phyloP scores from a whole-genome alignment of 2,329 filamentous ascomycete genomes.

The Canariomyces notabilis region DNA sequence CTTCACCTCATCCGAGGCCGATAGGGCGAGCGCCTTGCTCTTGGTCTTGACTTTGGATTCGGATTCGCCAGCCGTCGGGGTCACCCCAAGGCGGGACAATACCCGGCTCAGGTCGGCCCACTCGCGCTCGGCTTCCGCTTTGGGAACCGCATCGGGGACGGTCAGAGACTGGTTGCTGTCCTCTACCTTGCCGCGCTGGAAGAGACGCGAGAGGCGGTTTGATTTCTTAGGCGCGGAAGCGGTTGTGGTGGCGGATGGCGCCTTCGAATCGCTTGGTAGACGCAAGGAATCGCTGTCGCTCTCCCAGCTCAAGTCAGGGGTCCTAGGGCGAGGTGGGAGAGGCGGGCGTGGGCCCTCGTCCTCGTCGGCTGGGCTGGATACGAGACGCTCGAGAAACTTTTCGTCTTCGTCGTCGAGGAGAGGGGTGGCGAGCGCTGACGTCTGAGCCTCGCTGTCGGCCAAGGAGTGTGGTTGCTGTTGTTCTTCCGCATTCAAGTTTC shows the following conservation, averaged over 20 bases:
- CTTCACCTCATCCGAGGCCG: constrained; percentile 62
- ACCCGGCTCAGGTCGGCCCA: constrained; percentile 71
- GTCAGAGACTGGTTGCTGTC: constrained; percentile 27
- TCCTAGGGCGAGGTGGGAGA: constrained; percentile 49
- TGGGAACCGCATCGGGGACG: constrained; percentile 29
- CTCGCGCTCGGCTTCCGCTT: constrained; percentile 41
- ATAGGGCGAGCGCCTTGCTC: constrained; percentile 79
- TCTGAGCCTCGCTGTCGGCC: neutral
- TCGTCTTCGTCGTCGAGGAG: constrained; percentile 55
- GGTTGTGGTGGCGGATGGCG: constrained; percentile 27
- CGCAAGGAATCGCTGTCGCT: constrained; percentile 36
- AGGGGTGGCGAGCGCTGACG: constrained; percentile 31
- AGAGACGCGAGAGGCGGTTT: constrained; percentile 39
- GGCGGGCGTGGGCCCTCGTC: constrained; percentile 46
- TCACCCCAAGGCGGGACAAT: constrained; percentile 78
- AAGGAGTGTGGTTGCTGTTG: constrained; percentile 14
- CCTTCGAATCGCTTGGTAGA: constrained; percentile 20
- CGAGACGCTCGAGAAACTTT: constrained; percentile 51
- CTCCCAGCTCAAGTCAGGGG: constrained; percentile 47
- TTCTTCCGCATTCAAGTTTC: constrained; percentile 45
- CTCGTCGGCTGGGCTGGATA: constrained; percentile 37
- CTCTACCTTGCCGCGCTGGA: constrained; percentile 20
- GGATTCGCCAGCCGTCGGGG: constrained; percentile 40
- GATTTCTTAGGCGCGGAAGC: constrained; percentile 32
- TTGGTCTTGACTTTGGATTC: constrained; percentile 46